Base-by-base conservation (phyloP, 225 moss, liverwort and hornwort species). In the Polytrichum formosum region DNA sequence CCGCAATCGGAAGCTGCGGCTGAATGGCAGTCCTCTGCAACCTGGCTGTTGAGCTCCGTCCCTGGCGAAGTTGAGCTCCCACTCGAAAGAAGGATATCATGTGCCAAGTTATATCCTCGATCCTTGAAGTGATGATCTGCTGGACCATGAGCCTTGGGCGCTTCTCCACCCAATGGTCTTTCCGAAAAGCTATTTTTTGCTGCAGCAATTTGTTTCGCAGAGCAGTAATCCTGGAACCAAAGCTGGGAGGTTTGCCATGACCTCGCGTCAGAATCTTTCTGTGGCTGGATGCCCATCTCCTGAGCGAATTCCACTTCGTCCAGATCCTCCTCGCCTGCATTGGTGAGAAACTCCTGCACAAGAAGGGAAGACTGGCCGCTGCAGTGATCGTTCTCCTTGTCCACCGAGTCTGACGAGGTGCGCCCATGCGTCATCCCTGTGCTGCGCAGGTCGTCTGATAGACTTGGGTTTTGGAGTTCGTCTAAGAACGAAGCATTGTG, bases 401-500 rank as follows among this genome's bases (percentile, higher is more conserved):
- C 83, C 16, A 28, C 22, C 22, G 37, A 63, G 63, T 87, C 83
- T 73, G 79, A 59, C 31, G 82, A 85, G 66, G 77, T 77, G 67
- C 72, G 78, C 22, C 69, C 80, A 71, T 78, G 83, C 18, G 87
- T 76, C 87, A 83, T 83, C 60, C 80, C 83, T 5, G 87, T 83
- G 63, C 83, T 87, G 54, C 78, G 80, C 72, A 87, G 59, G 69
- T 87, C 87, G 70, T 87, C 87, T 2, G 83, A 87, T 64, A 83
- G 75, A 2, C 80, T 67, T 19, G 80, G 76, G 31, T 87, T 87
- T 68, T 87, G 87, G 66, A 87, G 70, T 67, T 87, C 87, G 53
- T 87, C 83, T 69, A 87, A 78, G 71, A 87, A 87, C 20, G 87
- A 87, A 53, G 76, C 80, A 64, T 87, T 87, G 55, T 87, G 87